Evolutionary conservation across 1,139 yeast species (phyloP).

Genomic region (Sugiyamaella sp.): DNA sequence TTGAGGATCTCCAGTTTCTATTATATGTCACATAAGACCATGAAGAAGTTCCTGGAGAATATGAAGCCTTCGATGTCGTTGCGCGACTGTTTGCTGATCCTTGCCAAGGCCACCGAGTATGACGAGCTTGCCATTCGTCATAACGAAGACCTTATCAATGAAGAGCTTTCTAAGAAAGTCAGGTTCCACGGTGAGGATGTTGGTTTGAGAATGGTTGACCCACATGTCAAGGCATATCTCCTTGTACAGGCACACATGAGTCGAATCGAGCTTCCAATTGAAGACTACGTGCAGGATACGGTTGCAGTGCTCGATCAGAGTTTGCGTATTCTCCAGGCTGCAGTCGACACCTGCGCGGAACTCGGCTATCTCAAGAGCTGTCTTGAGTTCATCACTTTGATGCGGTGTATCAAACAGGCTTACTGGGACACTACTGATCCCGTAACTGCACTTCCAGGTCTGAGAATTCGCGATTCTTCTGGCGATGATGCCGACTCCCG

Average conservation of each 20-base stretch:
- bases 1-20: constrained; percentile 87
- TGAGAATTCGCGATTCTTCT: constrained; percentile 36
- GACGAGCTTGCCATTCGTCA: constrained; percentile 93
- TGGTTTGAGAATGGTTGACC: constrained; percentile 84
- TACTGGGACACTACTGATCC: constrained; percentile 84
- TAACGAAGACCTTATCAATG: constrained; percentile 90
- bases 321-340: constrained; percentile 90
- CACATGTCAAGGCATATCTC: constrained; percentile 88
- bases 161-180: constrained; percentile 82
- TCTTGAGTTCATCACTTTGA: constrained; percentile 59
- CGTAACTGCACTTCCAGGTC: constrained; percentile 71
- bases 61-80: constrained; percentile 57
- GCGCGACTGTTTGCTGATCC: constrained; percentile 68
- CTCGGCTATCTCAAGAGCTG: constrained; percentile 70
- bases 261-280: constrained; percentile 84
- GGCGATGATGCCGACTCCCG: constrained; percentile 16
- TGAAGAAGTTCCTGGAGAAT: constrained; percentile 64
- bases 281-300: constrained; percentile 94
- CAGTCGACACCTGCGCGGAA: constrained; percentile 87
- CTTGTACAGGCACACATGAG: constrained; percentile 86
- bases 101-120: constrained; percentile 84
- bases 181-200: constrained; percentile 62
- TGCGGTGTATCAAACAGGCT: constrained; percentile 90
- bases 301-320: constrained; percentile 92
- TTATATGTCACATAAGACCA: constrained; percentile 88